Conservation (phyloP, 352 stramenopile genomes). For the Globisporangium parvum region DNA sequence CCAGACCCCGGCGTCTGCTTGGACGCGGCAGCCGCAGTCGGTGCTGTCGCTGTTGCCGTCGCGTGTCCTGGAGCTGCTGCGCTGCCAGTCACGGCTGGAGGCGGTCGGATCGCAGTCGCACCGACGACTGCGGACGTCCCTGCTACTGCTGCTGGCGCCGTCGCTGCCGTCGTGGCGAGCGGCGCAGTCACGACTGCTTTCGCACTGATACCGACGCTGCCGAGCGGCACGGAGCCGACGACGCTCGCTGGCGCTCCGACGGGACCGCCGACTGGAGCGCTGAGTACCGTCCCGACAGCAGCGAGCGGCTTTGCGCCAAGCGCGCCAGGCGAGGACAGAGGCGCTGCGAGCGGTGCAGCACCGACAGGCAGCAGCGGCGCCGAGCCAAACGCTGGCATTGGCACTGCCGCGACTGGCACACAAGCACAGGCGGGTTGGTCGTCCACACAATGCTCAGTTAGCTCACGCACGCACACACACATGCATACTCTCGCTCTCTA, state of each 20-base stretch:
- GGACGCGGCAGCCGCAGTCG: not conserved
- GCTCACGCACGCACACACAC: no score
- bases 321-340: not conserved
- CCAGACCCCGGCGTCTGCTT: slow-evolving; percentile 54
- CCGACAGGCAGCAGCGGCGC: slow-evolving; percentile 17
- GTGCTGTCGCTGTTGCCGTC: slow-evolving; percentile 7
- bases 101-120: not conserved
- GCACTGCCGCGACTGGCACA: not conserved
- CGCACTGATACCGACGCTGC: slow-evolving; percentile 1
- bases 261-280: not conserved
- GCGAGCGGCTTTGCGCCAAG: slow-evolving; percentile 1
- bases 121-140: not conserved
- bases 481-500: no score
- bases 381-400: slow-evolving; percentile 33
- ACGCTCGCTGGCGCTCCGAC: not conserved
- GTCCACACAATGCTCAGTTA: not conserved
- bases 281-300: not conserved
- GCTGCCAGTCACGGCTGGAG: no score
- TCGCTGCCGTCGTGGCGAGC: not conserved
- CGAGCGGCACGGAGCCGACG: slow-evolving; percentile 3
- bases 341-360: not conserved
- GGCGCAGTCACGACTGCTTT: slow-evolving; percentile 2
- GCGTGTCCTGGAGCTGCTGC: no score
- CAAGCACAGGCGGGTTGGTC: not conserved
- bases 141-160: not conserved